A percentile compares a stretch with the other conserved stretches of the same genome.
phyloP scores from a whole-genome alignment of 129 eudicot genomes.

The Tagetes patula region DNA sequence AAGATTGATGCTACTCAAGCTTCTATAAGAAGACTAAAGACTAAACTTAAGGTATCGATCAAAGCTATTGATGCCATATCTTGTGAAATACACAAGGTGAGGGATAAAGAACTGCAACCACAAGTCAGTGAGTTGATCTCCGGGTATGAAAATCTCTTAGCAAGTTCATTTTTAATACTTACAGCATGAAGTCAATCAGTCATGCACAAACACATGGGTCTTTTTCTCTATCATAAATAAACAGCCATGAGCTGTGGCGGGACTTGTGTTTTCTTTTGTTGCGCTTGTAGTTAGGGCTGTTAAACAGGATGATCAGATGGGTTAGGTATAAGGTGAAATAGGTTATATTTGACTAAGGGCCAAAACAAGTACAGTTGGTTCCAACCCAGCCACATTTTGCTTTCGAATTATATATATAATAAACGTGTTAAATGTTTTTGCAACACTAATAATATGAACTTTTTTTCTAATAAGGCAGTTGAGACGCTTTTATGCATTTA shows the following conservation, averaged over 20 bases:
- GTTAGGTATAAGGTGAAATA: not conserved
- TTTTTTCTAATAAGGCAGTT: not conserved
- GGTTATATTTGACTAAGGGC: not conserved
- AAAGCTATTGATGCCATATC: conserved; percentile 76
- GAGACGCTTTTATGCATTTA: not conserved
- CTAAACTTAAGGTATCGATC: conserved; percentile 71
- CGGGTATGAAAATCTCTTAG: conserved; percentile 56
- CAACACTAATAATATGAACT: not conserved
- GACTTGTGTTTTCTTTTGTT: not conserved
- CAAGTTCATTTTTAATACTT: not conserved
- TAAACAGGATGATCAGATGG: not conserved
- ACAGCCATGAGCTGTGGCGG: conserved; percentile 1
- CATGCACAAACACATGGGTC: conserved; percentile 2
- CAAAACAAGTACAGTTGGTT: not conserved
- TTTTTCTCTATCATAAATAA: not conserved
- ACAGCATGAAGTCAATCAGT: not conserved
- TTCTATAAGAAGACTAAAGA: conserved; percentile 55
- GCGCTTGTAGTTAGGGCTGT: not conserved
- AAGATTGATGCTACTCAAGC: conserved; percentile 74
- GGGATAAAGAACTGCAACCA: conserved; percentile 90
- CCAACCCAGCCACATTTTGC: not conserved
- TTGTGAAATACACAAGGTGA: conserved; percentile 70
- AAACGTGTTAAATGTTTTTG: not conserved
- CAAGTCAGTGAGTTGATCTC: conserved; percentile 64
- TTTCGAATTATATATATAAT: not conserved